Percentiles rank a stretch among this genome's conserved stretches.
Evolutionary conservation across 2,329 filamentous ascomycete species (phyloP).

Genomic region (Endoconidiophora laricicola): DNA sequence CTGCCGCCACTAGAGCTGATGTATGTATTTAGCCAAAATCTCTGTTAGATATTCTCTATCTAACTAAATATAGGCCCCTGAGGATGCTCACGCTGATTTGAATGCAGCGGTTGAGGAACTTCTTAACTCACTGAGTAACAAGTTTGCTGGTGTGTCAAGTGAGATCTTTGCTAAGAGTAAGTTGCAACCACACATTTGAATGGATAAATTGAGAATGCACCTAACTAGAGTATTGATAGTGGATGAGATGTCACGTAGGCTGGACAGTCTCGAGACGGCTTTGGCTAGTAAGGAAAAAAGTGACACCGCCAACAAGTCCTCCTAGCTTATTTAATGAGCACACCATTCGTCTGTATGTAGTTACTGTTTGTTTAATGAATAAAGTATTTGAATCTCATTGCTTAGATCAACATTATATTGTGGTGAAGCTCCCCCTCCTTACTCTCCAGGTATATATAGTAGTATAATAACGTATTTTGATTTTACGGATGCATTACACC

Average conservation of each 20-base stretch:
- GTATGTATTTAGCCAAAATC: not conserved
- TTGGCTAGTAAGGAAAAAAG: constrained; percentile 41
- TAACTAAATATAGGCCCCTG: constrained; percentile 13
- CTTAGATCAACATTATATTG: not conserved
- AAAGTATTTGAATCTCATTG: not conserved
- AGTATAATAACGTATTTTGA: too few relatives aligned
- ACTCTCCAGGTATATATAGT: too few relatives aligned
- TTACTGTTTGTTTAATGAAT: not conserved
- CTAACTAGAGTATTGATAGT: constrained; percentile 33
- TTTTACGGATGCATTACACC: too few relatives aligned
- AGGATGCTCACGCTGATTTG: constrained; percentile 40
- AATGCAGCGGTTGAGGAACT: constrained; percentile 72
- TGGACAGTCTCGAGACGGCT: constrained; percentile 68
- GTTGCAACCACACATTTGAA: constrained; percentile 26
- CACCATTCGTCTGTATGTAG: too few relatives aligned
- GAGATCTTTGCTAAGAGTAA: constrained; percentile 81
- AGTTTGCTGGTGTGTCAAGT: constrained; percentile 69
- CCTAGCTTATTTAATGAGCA: constrained; percentile 12
- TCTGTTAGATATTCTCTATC: constrained; percentile 13
- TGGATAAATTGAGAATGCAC: constrained; percentile 60
- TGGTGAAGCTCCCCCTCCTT: too few relatives aligned
- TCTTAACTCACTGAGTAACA: constrained; percentile 65
- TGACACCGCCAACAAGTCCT: constrained; percentile 22
- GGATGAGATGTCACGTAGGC: constrained; percentile 79
- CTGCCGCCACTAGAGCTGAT: constrained; percentile 2